Percentiles rank a stretch among this genome's conserved stretches.
Conservation (phyloP, 345 rosid species). For the Aurinia saxatilis region DNA sequence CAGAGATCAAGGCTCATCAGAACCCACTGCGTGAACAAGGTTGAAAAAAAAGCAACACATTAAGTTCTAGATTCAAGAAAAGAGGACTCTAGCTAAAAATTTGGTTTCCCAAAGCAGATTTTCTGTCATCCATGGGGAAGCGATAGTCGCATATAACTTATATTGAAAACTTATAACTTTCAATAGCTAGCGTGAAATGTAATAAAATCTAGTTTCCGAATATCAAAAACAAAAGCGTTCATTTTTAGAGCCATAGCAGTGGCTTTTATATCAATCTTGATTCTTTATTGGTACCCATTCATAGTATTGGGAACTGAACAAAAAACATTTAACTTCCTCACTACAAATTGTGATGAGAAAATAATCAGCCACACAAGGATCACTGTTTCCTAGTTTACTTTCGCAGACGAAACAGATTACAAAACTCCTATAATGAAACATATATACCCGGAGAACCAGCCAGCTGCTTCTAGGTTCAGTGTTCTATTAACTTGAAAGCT, state of each 20-base stretch:
- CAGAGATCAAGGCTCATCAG: slow-evolving; percentile 3
- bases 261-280: not conserved
- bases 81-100: not conserved
- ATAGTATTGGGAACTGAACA: not conserved
- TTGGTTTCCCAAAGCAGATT: not conserved
- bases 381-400: not conserved
- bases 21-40: not conserved
- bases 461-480: not conserved
- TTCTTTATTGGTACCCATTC: not conserved
- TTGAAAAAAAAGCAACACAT: not conserved
- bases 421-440: not conserved
- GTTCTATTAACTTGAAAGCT: slow-evolving; percentile 1
- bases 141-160: not conserved
- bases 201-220: not conserved
- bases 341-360: not conserved
- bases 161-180: no score
- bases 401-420: not conserved
- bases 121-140: not conserved
- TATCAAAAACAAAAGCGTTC: not conserved
- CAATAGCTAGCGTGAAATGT: not conserved
- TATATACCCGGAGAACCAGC: not conserved
- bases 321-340: not conserved
- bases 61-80: not conserved
- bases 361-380: not conserved
- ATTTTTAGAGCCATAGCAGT: slow-evolving; percentile 1